A percentile compares a stretch with the other conserved stretches of the same genome.
Evolutionary conservation across 2,329 filamentous ascomycete species (phyloP).

Genomic region (Pezicula carpinea): DNA sequence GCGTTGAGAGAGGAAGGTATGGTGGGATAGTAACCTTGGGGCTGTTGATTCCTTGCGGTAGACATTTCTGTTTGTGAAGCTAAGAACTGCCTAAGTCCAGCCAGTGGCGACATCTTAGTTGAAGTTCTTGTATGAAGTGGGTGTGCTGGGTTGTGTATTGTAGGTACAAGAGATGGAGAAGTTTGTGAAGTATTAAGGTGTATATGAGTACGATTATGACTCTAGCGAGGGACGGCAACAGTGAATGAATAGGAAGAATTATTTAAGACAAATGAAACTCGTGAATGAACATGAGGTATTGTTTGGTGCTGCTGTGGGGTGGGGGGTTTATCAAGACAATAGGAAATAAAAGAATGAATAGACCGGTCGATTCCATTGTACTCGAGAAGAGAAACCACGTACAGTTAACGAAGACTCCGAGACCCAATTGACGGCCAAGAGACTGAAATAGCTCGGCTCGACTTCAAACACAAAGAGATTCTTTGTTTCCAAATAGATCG

Average conservation of each 20-base stretch:
- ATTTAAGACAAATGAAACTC: slow-evolving; percentile 2
- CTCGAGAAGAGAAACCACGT: slow-evolving; percentile 8
- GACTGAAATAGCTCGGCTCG: slow-evolving; percentile 9
- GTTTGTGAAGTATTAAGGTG: slow-evolving; percentile 1
- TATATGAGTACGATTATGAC: background rate
- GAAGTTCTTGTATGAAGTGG: slow-evolving; percentile 10
- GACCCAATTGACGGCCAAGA: slow-evolving; percentile 9
- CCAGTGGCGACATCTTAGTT: slow-evolving; percentile 28
- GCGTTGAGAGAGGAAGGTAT: slow-evolving; percentile 31
- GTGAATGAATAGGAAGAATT: background rate
- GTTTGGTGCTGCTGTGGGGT: background rate
- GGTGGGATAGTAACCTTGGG: slow-evolving; percentile 23
- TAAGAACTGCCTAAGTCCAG: slow-evolving; percentile 25
- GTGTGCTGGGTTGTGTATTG: slow-evolving; percentile 3
- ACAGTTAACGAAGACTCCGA: slow-evolving; percentile 16
- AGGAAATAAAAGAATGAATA: slow-evolving; percentile 1
- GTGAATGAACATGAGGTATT: slow-evolving; percentile 4
- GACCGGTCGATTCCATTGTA: background rate
- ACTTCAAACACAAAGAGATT: slow-evolving; percentile 17
- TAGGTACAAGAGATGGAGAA: background rate
- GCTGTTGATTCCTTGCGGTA: slow-evolving; percentile 22
- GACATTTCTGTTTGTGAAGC: slow-evolving; percentile 29
- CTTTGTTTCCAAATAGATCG: slow-evolving; percentile 20
- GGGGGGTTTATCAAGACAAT: slow-evolving; percentile 1
- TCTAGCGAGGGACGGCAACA: slow-evolving; percentile 2